These are phyloP conservation scores for Takashimella tepidaria DNA, from an alignment of 1,284 basidiomycete species.

Conservation along the genomic window DNA sequence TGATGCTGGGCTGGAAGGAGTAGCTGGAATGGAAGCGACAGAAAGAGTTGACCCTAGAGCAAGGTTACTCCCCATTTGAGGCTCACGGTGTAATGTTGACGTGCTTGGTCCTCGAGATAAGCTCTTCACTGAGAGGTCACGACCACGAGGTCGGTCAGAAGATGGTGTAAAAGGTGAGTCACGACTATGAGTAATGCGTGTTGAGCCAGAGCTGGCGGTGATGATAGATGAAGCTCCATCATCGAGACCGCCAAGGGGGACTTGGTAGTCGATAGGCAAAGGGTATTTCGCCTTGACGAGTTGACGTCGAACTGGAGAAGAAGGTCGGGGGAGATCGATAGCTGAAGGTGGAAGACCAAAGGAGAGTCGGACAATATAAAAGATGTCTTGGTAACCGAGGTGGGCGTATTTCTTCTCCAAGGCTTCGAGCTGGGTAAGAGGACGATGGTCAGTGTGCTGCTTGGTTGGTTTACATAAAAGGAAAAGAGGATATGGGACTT, in stretches of 20 bases:
- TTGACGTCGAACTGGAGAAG: constrained; percentile 10
- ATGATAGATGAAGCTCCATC: background rate
- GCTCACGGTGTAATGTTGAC: background rate
- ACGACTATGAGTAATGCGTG: background rate
- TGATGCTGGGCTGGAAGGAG: background rate
- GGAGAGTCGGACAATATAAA: constrained; percentile 25
- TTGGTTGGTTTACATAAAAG: too few relatives aligned
- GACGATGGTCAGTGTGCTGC: too few relatives aligned
- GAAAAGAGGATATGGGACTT: too few relatives aligned
- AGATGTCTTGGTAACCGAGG: constrained; percentile 27
- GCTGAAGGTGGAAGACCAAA: constrained; percentile 20
- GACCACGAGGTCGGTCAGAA: background rate
- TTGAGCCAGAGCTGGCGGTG: background rate
- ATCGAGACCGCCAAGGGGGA: background rate
- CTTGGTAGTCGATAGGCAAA: constrained; percentile 6
- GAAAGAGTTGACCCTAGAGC: background rate
- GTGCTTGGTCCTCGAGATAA: background rate
- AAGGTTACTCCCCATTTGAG: background rate
- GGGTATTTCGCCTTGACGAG: constrained; percentile 23
- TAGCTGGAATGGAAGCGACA: background rate
- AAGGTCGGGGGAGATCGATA: constrained; percentile 16
- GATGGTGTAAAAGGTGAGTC: background rate
- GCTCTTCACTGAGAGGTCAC: background rate
- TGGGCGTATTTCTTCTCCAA: constrained; percentile 23
- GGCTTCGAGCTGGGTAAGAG: constrained; percentile 16